Conservation (phyloP, 176 grass and related monocot species). For the Musa beccarii region DNA sequence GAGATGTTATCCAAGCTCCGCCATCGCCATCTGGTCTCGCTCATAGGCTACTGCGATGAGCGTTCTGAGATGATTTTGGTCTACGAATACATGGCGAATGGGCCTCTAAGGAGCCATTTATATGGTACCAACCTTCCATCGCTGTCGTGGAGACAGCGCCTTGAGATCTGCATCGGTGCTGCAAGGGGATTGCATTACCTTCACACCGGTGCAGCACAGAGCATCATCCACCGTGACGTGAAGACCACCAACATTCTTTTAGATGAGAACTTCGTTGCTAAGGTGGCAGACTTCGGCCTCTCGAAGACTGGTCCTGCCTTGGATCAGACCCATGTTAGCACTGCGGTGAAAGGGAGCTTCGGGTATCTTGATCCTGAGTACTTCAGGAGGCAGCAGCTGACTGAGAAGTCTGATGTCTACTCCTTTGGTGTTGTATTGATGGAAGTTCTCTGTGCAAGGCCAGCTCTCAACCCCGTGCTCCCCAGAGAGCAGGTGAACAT, state of each 20-base stretch:
- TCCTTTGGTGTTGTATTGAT: conserved; percentile 89
- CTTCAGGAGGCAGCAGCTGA: conserved; percentile 84
- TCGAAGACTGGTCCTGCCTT: conserved; percentile 88
- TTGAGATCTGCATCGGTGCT: conserved; percentile 92
- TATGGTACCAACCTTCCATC: conserved; percentile 60
- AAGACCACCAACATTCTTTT: conserved; percentile 97
- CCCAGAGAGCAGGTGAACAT: conserved; percentile 87
- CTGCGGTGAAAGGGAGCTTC: conserved; percentile 85
- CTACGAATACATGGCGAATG: conserved; percentile 97
- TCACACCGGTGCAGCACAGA: conserved; percentile 78
- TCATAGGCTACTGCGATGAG: conserved; percentile 91
- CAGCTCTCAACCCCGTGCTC: conserved; percentile 68
- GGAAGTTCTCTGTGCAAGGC: conserved; percentile 77
- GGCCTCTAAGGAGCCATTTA: conserved; percentile 73
- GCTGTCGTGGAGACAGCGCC: conserved; percentile 68
- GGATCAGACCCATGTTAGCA: conserved; percentile 90
- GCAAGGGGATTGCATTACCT: conserved; percentile 96
- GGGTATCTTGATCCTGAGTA: conserved; percentile 96
- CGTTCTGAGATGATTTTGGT: conserved; percentile 87
- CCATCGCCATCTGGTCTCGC: conserved; percentile 80
- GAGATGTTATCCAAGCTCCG: conserved; percentile 80
- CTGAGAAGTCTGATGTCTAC: conserved; percentile 91
- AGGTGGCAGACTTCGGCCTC: conserved; percentile 92
- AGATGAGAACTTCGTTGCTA: conserved; percentile 75
- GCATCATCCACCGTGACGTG: conserved; percentile 91